phyloP scores from a whole-genome alignment of 2,329 filamentous ascomycete species.

The Fusarium sp. region DNA sequence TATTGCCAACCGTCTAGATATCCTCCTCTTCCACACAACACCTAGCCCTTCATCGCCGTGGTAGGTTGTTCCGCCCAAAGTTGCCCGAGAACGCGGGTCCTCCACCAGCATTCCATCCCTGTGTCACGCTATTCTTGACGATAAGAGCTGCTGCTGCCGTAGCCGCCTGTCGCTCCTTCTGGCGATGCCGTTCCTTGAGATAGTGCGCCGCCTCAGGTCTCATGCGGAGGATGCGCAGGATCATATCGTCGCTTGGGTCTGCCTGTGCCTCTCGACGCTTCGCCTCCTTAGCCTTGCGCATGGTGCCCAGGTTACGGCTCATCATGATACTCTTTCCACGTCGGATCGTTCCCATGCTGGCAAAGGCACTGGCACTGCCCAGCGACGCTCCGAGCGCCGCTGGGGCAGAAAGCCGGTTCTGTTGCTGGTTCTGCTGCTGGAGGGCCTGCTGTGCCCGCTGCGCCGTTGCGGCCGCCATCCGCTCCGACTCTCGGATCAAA shows the following conservation, averaged over 20 bases:
- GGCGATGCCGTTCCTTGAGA: conserved; percentile 88
- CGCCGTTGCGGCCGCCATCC: conserved; percentile 90
- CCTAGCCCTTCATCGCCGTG: conserved; percentile 58
- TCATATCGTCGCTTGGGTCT: conserved; percentile 98
- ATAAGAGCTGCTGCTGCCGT: conserved; percentile 93
- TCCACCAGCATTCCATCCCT: conserved; percentile 63
- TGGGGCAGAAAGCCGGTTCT: conserved; percentile 78
- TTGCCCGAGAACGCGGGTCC: conserved; percentile 48
- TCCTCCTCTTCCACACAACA: conserved; percentile 16
- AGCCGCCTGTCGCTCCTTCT: conserved; percentile 93
- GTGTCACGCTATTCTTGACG: conserved; percentile 86
- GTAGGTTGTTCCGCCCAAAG: conserved; percentile 60
- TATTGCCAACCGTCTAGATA: background rate
- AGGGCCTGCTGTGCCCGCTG: conserved; percentile 79
- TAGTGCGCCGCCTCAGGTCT: conserved; percentile 89
- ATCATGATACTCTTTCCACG: conserved; percentile 89
- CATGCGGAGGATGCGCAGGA: conserved; percentile 94
- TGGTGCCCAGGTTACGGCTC: conserved; percentile 92
- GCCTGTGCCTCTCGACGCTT: conserved; percentile 96
- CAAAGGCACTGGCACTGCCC: conserved; percentile 58
- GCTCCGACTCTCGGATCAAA: conserved; percentile 93
- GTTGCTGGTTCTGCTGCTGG: conserved; percentile 57
- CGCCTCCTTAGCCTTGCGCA: conserved; percentile 95
- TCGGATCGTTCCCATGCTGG: conserved; percentile 76
- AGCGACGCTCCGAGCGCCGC: conserved; percentile 55